Evolutionary conservation across 257 asterid species (phyloP).

Genomic region (Solanum tacnaense): DNA sequence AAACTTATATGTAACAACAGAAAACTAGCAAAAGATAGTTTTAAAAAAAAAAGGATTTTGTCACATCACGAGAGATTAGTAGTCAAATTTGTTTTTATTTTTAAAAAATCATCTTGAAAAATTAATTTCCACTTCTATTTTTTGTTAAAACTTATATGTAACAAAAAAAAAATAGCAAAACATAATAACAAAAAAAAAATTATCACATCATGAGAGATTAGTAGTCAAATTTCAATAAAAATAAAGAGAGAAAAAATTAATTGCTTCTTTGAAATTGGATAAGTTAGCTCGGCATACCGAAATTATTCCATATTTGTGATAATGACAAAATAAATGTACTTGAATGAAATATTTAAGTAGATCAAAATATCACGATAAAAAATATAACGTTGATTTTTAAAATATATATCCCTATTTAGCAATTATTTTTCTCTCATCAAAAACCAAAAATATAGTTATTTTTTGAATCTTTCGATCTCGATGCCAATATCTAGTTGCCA

Average conservation of each 20-base stretch:
- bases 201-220: background rate
- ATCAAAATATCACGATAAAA: background rate
- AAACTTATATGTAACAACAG: too few species aligned
- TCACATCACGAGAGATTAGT: too few species aligned
- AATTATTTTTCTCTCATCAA: background rate
- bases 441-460: background rate
- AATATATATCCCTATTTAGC: background rate
- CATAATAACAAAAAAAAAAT: background rate
- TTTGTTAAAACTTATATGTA: background rate
- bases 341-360: background rate
- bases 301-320: too few species aligned
- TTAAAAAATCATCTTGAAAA: too few species aligned
- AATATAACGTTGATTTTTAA: background rate
- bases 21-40: too few species aligned
- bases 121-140: too few species aligned
- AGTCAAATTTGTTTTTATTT: too few species aligned
- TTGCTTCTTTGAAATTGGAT: too few species aligned
- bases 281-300: too few species aligned
- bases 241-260: background rate
- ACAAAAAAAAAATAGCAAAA: background rate
- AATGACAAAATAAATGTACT: too few species aligned
- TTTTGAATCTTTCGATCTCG: background rate
- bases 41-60: too few species aligned
- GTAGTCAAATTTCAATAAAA: background rate
- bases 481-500: background rate